phyloP scores from a whole-genome alignment of 2,329 filamentous ascomycete species.

The Colletotrichum sp. region DNA sequence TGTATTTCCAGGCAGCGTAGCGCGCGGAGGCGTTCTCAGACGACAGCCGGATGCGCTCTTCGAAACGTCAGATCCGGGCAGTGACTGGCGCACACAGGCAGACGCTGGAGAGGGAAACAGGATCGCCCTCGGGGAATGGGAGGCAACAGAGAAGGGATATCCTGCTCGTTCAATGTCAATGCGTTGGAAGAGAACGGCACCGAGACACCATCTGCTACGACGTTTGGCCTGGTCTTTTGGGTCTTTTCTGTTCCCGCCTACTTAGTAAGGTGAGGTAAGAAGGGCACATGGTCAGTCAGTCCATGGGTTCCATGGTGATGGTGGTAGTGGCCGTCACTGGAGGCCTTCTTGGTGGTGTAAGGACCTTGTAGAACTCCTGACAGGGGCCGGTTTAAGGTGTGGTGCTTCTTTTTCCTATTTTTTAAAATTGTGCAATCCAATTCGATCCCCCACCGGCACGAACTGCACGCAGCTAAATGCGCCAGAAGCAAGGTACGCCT shows the following conservation, averaged over 20 bases:
- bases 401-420: constrained; percentile 11
- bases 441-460: constrained; percentile 3
- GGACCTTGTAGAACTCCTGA: constrained; percentile 6
- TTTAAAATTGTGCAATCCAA: constrained; percentile 18
- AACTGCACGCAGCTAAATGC: background rate
- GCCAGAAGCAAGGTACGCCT: constrained; percentile 11
- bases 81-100: background rate
- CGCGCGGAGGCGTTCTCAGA: constrained; percentile 19
- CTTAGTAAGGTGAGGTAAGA: background rate
- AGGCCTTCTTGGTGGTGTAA: background rate
- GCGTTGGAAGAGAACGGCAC: constrained; percentile 25
- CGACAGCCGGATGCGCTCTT: constrained; percentile 19
- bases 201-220: constrained; percentile 45
- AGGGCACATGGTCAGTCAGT: background rate
- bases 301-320: background rate
- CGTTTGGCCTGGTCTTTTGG: constrained; percentile 9
- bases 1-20: constrained; percentile 4
- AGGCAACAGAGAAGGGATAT: constrained; percentile 6
- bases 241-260: background rate
- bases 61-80: constrained; percentile 19
- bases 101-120: constrained; percentile 4
- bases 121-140: background rate
- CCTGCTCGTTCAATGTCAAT: constrained; percentile 14
- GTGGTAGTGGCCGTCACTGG: background rate
- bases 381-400: background rate